These are phyloP conservation scores for Somion occarium DNA, from an alignment of 1,284 basidiomycete genomes.

Conservation along the genomic window DNA sequence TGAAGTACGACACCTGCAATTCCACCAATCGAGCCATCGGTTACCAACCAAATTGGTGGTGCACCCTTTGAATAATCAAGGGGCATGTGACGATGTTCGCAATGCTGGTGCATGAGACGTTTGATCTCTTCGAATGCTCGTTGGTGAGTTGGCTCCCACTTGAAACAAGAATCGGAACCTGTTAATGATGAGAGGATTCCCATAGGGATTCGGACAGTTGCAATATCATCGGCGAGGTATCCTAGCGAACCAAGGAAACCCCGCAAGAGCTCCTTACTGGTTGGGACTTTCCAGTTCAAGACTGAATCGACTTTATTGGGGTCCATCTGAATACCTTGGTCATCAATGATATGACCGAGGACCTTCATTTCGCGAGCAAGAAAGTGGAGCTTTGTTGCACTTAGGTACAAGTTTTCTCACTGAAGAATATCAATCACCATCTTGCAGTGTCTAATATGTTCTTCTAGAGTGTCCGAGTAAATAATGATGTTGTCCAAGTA, in stretches of 20 bases:
- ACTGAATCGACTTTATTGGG: too few relatives aligned
- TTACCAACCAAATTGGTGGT: conserved; percentile 16
- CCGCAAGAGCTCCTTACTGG: conserved; percentile 12
- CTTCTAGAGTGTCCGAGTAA: conserved; percentile 11
- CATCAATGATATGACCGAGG: conserved; percentile 28
- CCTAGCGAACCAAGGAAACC: conserved; percentile 22
- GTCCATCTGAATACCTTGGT: conserved; percentile 28
- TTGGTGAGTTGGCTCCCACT: conserved; percentile 16
- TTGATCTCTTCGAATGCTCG: too few relatives aligned
- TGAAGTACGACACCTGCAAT: conserved; percentile 19
- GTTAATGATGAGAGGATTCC: conserved; percentile 7
- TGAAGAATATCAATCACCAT: conserved; percentile 20
- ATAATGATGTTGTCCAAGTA: conserved; percentile 16
- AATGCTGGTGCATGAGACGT: conserved; percentile 12
- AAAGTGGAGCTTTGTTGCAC: too few relatives aligned
- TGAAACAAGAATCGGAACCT: conserved; percentile 7
- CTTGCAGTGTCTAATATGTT: conserved; percentile 24
- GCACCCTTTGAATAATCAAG: conserved; percentile 17
- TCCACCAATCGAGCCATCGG: too few relatives aligned
- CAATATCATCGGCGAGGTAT: conserved; percentile 17
- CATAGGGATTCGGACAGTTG: conserved; percentile 14
- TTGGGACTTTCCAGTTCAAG: conserved; percentile 24
- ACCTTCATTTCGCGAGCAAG: too few relatives aligned
- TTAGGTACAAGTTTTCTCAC: conserved; percentile 23
- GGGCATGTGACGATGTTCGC: conserved; percentile 12